A percentile compares a stretch with the other conserved stretches of the same genome.
Evolutionary conservation across 768 basidiomycete genomes (phyloP).

Genomic region (Pilatotrama ljubarskyi): DNA sequence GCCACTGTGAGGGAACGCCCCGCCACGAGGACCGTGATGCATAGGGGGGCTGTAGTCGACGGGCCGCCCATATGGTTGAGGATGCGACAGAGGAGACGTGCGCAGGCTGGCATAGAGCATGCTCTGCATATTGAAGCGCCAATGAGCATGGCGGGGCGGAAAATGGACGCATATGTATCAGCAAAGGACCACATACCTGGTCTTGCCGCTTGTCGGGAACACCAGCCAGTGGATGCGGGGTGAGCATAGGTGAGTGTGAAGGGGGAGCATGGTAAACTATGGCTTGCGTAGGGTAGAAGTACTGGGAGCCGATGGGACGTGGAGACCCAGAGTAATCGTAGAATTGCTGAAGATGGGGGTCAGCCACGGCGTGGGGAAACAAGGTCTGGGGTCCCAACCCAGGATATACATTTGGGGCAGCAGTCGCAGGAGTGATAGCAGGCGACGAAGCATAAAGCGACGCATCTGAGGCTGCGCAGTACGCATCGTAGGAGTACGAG

Average conservation of each 20-base stretch:
- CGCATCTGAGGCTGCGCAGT: slow-evolving; percentile 50
- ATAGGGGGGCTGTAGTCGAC: slow-evolving; percentile 52
- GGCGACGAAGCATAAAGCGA: slow-evolving; percentile 51
- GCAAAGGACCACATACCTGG: slow-evolving; percentile 43
- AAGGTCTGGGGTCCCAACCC: slow-evolving; percentile 42
- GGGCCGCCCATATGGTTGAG: slow-evolving; percentile 43
- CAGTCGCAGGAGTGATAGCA: slow-evolving; percentile 42
- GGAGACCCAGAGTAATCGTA: slow-evolving; percentile 56
- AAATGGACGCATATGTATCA: neutral
- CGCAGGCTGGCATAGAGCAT: slow-evolving; percentile 44
- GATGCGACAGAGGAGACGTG: slow-evolving; percentile 44
- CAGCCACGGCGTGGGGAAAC: slow-evolving; percentile 43
- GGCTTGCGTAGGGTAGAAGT: slow-evolving; percentile 59
- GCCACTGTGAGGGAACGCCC: neutral
- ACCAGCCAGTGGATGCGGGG: slow-evolving; percentile 44
- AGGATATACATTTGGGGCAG: slow-evolving; percentile 51
- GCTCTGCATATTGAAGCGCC: slow-evolving; percentile 39
- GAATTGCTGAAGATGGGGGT: slow-evolving; percentile 52
- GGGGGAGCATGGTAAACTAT: slow-evolving; percentile 58
- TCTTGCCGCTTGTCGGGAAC: slow-evolving; percentile 60
- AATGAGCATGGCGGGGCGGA: slow-evolving; percentile 27
- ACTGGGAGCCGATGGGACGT: slow-evolving; percentile 54
- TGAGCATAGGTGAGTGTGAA: slow-evolving; percentile 55
- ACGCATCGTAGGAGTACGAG: slow-evolving; percentile 49
- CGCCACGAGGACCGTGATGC: slow-evolving; percentile 36